A percentile compares a stretch with the other conserved stretches of the same genome.
Evolutionary conservation across 352 stramenopile genomes (phyloP).

Genomic region (Globisporangium nagaii): DNA sequence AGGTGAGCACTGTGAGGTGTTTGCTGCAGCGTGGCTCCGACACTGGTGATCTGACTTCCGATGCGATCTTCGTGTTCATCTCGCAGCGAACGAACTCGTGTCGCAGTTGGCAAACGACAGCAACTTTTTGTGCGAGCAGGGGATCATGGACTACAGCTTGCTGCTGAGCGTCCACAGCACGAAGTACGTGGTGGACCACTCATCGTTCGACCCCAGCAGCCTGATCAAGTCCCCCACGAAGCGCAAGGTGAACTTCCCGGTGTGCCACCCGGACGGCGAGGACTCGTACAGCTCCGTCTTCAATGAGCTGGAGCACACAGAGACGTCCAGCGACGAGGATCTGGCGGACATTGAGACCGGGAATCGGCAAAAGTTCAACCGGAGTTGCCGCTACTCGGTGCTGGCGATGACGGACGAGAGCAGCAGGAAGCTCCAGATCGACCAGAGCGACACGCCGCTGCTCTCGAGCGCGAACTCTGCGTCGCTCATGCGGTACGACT

Average conservation of each 20-base stretch:
- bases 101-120: slow-evolving; percentile 64
- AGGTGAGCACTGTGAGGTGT: slow-evolving; percentile 15
- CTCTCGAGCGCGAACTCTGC: slow-evolving; percentile 9
- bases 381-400: slow-evolving; percentile 71
- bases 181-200: slow-evolving; percentile 79
- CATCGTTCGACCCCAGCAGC: slow-evolving; percentile 24
- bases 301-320: slow-evolving; percentile 26
- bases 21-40: neutral
- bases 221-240: slow-evolving; percentile 55
- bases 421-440: slow-evolving; percentile 17
- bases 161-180: slow-evolving; percentile 82
- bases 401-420: slow-evolving; percentile 43
- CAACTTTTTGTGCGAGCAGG: slow-evolving; percentile 66
- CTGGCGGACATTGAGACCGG: slow-evolving; percentile 48
- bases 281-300: slow-evolving; percentile 36
- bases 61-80: neutral
- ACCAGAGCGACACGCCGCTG: slow-evolving; percentile 31
- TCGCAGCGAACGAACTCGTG: slow-evolving; percentile 47
- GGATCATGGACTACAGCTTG: slow-evolving; percentile 89
- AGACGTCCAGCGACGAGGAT: slow-evolving; percentile 44
- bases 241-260: slow-evolving; percentile 63
- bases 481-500: slow-evolving; percentile 37
- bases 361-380: slow-evolving; percentile 48
- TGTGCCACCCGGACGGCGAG: slow-evolving; percentile 55
- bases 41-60: slow-evolving; percentile 2